These are phyloP conservation scores for Beauveria brongniartii DNA, from an alignment of 2,329 filamentous ascomycete genomes.

Conservation along the genomic window DNA sequence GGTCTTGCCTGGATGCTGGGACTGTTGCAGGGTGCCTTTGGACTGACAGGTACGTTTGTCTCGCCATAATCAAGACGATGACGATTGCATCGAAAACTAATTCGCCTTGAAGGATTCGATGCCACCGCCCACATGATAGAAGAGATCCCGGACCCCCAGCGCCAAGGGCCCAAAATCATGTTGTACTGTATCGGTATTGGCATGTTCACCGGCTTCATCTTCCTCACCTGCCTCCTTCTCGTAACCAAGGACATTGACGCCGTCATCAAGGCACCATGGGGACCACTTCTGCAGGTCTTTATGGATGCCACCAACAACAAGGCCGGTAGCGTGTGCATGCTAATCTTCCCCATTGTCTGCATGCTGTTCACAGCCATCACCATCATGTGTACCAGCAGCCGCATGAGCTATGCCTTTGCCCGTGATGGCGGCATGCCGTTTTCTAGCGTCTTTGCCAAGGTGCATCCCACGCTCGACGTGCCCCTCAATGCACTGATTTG, in stretches of 20 bases:
- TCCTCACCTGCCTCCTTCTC: conserved; percentile 55
- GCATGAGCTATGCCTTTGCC: conserved; percentile 61
- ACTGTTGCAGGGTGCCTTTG: conserved; percentile 43
- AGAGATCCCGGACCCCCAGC: conserved; percentile 50
- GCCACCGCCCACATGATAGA: conserved; percentile 44
- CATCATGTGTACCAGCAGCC: conserved; percentile 57
- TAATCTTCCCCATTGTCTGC: conserved; percentile 59
- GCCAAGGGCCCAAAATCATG: conserved; percentile 59
- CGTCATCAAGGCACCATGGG: conserved; percentile 46
- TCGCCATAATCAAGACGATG: neutral
- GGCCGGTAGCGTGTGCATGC: conserved; percentile 52
- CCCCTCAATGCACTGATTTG: conserved; percentile 61
- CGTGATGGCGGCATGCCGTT: conserved; percentile 57
- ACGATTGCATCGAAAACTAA: neutral
- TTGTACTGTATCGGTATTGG: conserved; percentile 57
- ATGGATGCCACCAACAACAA: conserved; percentile 53
- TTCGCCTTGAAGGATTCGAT: conserved; percentile 32
- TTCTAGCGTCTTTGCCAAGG: conserved; percentile 50
- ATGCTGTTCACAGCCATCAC: conserved; percentile 54
- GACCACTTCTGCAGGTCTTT: conserved; percentile 55
- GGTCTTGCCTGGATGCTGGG: conserved; percentile 52
- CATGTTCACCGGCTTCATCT: conserved; percentile 53
- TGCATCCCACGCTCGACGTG: conserved; percentile 53
- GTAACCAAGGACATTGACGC: conserved; percentile 49
- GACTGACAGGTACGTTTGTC: conserved; percentile 27